Evolutionary conservation across 140 eudicot species (phyloP), one percentile per base, ranked within the genome.

Genomic region (Oenanthe javanica): DNA sequence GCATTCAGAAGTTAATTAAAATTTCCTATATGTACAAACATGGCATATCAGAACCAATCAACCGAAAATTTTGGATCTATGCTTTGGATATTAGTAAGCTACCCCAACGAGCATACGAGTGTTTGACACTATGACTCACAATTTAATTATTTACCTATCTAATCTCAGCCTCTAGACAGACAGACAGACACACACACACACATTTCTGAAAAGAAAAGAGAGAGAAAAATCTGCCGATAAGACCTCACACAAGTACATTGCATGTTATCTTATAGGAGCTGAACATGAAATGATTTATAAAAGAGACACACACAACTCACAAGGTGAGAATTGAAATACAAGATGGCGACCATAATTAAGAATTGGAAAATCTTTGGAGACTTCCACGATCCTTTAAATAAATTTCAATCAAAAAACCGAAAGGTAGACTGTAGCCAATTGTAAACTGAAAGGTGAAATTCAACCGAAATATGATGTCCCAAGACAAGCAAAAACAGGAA

Each of bases 21-120:
- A 16, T 50, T 75, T 66, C 81, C 81, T 46, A 79, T 19, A 51
- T 67, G 27, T 75, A 47, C 77, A 15, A 7, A 54, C 72, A 54
- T 43, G 15, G 66, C 45, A 78, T 3, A 75, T 25, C 67, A 67
- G 71, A 67, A 57, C 77, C 55, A 1, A 31, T 31, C 31, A 31
- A 31, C 31, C 31, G 19, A 50, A 42, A 47, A n/a, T 47, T 31
- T 31, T 14, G 18, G 57, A 74, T 5, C 36, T 4, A 13, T 11
- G 77, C 49, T 46, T 14, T n/a, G 6, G 51, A 46, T 10, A 23
- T 74, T 43, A 7, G 42, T 13, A 45, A 11, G 9, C 21, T 67
- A 13, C 46, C 45, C 43, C 74, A 4, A 31, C 31, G n/a, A 31
- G 45, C 19, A 67, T 14, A 31, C 11, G 19, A 67, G n/a, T 67